Evolutionary conservation across 2,329 filamentous ascomycete genomes (phyloP).

Genomic region (Claviceps africana): DNA sequence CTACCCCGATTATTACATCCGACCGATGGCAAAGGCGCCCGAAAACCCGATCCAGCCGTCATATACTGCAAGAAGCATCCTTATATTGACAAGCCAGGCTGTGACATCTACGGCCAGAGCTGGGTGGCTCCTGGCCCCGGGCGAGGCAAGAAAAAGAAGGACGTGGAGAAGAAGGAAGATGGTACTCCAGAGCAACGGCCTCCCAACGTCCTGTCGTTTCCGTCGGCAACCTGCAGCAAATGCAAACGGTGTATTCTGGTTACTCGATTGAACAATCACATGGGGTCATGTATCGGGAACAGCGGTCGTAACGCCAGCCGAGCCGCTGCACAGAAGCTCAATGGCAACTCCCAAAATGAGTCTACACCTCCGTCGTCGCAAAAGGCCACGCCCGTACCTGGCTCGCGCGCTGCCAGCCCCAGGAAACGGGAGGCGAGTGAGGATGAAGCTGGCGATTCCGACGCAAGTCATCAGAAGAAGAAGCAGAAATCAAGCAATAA

Average conservation of each 20-base stretch:
- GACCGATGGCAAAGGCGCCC: constrained; percentile 53
- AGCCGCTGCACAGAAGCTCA: constrained; percentile 49
- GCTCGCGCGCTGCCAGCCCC: constrained; percentile 39
- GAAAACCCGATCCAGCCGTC: constrained; percentile 49
- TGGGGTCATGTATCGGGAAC: constrained; percentile 54
- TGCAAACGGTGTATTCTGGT: constrained; percentile 53
- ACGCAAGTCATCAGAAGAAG: constrained; percentile 42
- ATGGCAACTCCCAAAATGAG: constrained; percentile 40
- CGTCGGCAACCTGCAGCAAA: constrained; percentile 52
- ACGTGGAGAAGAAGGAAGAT: constrained; percentile 47
- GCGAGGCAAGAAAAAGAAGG: constrained; percentile 68
- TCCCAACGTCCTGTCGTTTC: constrained; percentile 48
- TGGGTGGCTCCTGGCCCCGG: constrained; percentile 59
- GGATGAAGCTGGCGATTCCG: constrained; percentile 36
- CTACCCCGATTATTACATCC: constrained; percentile 61
- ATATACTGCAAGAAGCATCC: constrained; percentile 70
- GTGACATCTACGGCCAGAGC: constrained; percentile 71
- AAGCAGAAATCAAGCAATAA: constrained; percentile 32
- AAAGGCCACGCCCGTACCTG: constrained; percentile 45
- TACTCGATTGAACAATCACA: constrained; percentile 52
- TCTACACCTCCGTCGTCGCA: constrained; percentile 48
- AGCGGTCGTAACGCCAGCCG: constrained; percentile 49
- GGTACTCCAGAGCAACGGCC: constrained; percentile 40
- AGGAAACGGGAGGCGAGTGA: constrained; percentile 44
- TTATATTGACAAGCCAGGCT: constrained; percentile 61